Conservation (phyloP, 2,329 filamentous ascomycete genomes). For the Cytospora paraplurivora region DNA sequence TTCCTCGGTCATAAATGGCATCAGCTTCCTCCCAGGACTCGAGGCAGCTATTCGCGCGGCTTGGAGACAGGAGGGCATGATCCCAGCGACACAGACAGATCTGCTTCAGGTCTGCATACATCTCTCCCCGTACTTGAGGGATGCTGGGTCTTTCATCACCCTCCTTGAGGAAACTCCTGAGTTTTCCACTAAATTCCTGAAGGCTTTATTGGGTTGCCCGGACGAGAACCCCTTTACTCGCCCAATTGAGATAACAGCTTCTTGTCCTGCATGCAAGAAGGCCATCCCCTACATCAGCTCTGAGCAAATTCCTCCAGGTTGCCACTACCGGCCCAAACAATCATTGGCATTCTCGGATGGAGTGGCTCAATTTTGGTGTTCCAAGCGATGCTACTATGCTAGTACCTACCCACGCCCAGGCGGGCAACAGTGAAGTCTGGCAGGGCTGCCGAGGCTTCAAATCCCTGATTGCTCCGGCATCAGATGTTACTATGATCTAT, state of each 20-base stretch:
- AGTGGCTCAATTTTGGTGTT: neutral
- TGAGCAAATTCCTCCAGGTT: neutral
- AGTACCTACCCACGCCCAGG: neutral
- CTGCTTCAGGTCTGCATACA: neutral
- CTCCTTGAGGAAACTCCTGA: neutral
- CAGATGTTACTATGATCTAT: no score
- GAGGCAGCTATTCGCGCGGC: conserved; percentile 3
- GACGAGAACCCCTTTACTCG: neutral
- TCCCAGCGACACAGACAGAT: neutral
- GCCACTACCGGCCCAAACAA: neutral
- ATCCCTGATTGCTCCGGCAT: no score
- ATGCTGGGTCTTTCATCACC: neutral
- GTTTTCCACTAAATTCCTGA: neutral
- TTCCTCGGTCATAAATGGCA: neutral
- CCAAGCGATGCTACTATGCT: neutral
- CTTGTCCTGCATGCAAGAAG: neutral
- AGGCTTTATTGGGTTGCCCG: conserved; percentile 1
- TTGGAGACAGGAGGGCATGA: neutral
- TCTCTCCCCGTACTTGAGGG: neutral
- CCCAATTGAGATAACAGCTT: fast-evolving
- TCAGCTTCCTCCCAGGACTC: neutral
- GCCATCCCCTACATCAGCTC: neutral
- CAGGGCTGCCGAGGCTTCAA: no score
- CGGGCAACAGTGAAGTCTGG: no score
- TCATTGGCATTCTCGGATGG: neutral